Evolutionary conservation across 2,329 filamentous ascomycete genomes (phyloP).

Genomic region (Claviceps pusilla): DNA sequence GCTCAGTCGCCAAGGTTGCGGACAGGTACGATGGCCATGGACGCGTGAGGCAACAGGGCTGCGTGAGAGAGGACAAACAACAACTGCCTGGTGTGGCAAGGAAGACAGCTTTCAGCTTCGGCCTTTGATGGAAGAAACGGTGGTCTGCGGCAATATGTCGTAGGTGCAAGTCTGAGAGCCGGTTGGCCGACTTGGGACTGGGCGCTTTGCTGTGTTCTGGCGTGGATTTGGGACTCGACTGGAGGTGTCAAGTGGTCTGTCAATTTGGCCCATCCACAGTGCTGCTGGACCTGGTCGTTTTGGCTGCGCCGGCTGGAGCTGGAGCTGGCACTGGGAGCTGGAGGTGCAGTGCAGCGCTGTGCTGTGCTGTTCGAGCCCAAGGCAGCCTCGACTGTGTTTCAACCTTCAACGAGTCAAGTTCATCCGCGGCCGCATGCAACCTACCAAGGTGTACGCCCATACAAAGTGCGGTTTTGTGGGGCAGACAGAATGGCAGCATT

Average conservation of each 20-base stretch:
- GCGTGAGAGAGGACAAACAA: neutral
- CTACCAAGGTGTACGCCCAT: no score
- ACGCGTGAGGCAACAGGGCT: neutral
- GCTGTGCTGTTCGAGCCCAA: neutral
- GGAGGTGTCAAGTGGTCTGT: neutral
- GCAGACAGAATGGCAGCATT: neutral
- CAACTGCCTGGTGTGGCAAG: neutral
- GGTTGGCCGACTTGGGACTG: neutral
- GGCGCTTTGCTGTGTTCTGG: neutral
- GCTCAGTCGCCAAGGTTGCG: constrained; percentile 7
- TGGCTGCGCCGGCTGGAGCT: constrained; percentile 4
- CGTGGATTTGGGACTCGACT: neutral
- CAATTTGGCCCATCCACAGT: no score
- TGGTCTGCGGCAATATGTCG: neutral
- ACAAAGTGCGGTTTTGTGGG: neutral
- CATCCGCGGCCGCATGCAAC: neutral
- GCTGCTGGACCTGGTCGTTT: neutral
- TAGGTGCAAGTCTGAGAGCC: neutral
- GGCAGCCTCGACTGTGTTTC: constrained; percentile 1
- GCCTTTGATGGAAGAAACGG: neutral
- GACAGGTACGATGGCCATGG: neutral
- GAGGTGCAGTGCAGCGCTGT: neutral
- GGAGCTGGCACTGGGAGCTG: neutral
- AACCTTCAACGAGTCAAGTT: neutral
- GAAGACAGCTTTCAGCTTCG: neutral